phyloP scores from a whole-genome alignment of 345 rosid genomes.

The Populus tremula region DNA sequence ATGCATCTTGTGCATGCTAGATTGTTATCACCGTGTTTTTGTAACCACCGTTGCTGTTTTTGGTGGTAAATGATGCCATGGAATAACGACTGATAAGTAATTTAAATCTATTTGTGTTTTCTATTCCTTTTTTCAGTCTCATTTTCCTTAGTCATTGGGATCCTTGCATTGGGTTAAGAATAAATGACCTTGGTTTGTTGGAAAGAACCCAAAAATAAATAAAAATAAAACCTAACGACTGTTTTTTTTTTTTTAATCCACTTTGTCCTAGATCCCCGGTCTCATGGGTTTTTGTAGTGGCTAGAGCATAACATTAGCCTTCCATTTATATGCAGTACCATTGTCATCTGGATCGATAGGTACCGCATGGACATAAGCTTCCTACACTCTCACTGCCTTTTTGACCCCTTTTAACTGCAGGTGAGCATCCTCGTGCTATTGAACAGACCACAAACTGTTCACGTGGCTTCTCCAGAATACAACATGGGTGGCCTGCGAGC shows the following conservation, averaged over 20 bases:
- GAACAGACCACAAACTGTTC: constrained; percentile 55
- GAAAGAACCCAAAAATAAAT: neutral
- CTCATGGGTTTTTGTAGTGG: neutral
- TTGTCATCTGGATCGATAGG: neutral
- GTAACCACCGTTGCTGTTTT: no score
- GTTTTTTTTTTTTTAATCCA: no score
- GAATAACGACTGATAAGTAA: neutral
- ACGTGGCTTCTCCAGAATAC: constrained; percentile 32
- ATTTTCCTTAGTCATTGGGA: neutral
- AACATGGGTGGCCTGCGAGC: constrained; percentile 30
- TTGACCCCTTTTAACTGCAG: constrained; percentile 32
- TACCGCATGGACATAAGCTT: neutral
- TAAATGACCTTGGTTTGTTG: neutral
- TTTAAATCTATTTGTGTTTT: no score
- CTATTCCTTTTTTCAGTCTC: neutral
- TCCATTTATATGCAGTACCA: neutral
- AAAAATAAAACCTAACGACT: neutral
- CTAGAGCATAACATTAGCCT: neutral
- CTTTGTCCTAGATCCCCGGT: no score
- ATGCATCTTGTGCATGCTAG: neutral
- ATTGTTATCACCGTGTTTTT: no score
- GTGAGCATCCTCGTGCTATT: constrained; percentile 69
- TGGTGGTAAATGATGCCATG: neutral
- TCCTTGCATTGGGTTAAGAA: neutral
- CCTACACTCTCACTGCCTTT: neutral